Base-by-base conservation (phyloP, 768 basidiomycete species). In the Coprinopsis cinerea region DNA sequence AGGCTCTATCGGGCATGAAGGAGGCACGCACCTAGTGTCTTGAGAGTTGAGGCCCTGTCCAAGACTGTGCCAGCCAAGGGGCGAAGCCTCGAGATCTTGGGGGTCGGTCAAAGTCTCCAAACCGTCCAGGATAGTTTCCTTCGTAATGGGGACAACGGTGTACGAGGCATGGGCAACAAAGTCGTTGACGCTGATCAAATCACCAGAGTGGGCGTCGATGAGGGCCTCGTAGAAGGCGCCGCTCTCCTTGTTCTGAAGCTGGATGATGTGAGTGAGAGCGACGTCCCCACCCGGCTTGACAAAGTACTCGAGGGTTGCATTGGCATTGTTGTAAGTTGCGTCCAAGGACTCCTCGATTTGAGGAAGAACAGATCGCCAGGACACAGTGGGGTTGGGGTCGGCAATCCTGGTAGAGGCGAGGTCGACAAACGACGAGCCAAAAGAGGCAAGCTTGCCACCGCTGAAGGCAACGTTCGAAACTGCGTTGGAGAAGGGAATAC, bases 181-280 rank as follows among this genome's bases (percentile, higher is more conserved):
- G 58, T 82, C 79, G 42, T 73, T 75, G 27, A 79, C 69, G 25
- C 69, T 66, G 17, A 78, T 59, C 42, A 82, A 59, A 28, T 76
- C 70, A 5, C 76, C 75, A 18, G 71, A 65, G 51, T 76, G 74
- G 10, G 76, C 79, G 53, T 80, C 78, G 51, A 82, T 71, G 54
- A 75, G 78, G 2, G 78, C 79, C 63, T 83, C 78, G 54, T 70
- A 72, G 76, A 77, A 82, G 15, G 72, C 67, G 47, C 75, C 63
- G 6, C 60, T 59, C 10, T 58, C 53, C 2, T 57, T 50, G 56
- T 68, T 67, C 56, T 64, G 61, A 26, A 70, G 59, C 48, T 72
- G 69, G 24, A 72, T 49, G 41, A 70, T 68, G 53, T 76, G 70
- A 15, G 71, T 67, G 24, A 78, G 68, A 22, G 61, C 67, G 23